These are phyloP conservation scores for Taphrina wiesneri DNA, from an alignment of 1,139 yeast genomes.

Conservation along the genomic window DNA sequence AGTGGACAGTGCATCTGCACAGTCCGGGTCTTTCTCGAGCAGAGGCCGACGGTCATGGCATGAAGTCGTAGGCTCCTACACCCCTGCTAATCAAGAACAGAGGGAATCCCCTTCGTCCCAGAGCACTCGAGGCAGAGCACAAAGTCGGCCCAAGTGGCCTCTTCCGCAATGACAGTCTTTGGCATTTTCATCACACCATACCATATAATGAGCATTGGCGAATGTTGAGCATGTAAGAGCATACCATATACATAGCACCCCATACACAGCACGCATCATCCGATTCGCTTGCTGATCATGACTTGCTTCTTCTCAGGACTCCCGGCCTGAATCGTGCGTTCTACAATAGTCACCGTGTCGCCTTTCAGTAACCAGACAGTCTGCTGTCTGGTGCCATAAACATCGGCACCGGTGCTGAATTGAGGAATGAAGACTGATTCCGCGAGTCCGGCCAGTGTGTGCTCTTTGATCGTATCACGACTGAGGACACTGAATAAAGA, in stretches of 20 bases:
- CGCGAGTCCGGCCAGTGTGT: slow-evolving; percentile 52
- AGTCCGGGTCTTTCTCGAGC: not conserved
- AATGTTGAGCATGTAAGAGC: not conserved
- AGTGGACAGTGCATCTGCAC: not conserved
- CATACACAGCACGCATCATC: not conserved
- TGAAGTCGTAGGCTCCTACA: not conserved
- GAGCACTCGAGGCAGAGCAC: not conserved
- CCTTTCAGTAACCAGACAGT: slow-evolving; percentile 65
- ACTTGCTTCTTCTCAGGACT: not conserved
- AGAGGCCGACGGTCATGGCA: not conserved
- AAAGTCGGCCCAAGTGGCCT: too few relatives aligned
- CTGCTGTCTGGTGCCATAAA: slow-evolving; percentile 88
- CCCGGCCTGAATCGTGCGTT: slow-evolving; percentile 43
- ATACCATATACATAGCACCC: not conserved
- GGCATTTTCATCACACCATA: not conserved
- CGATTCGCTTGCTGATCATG: not conserved
- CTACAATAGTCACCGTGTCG: slow-evolving; percentile 54
- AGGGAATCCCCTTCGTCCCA: not conserved
- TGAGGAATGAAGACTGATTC: slow-evolving; percentile 60
- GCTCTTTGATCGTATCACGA: slow-evolving; percentile 48
- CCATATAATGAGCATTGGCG: not conserved
- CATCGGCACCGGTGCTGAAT: not conserved
- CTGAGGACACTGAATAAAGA: slow-evolving; percentile 59
- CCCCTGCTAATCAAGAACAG: not conserved
- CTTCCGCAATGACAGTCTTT: too few relatives aligned